Base-by-base conservation (phyloP, 2,329 filamentous ascomycete genomes). In the Cercospora zeae-maydis region DNA sequence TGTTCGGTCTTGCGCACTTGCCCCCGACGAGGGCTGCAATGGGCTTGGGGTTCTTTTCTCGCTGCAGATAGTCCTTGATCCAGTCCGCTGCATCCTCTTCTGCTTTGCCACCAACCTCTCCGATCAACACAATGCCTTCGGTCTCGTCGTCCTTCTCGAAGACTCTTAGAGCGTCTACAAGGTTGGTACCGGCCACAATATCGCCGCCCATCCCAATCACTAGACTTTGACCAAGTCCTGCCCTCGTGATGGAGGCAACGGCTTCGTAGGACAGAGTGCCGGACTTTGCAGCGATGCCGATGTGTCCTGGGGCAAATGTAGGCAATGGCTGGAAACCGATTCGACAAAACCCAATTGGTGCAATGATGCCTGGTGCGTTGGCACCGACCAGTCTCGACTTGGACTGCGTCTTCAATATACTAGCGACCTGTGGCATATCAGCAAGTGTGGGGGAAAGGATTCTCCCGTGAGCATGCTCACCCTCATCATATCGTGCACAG, bases 291-390 rank as follows among this genome's bases (percentile, higher is more conserved):
- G 91, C 84, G 59, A 93, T 90, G 1, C 89, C 90, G 21, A 93
- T 80, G 61, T 84, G 83, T 0, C 89, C 90, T 0, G 85, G 83
- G 62, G 81, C 79, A 71, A 92, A 93, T 62, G 87, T 91, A 0
- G 88, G 84, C 11, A 93, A 78, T 4, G 90, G 90, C 74, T 92
- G 89, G 72, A 93, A 92, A 0, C 90, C 90, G 72, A 89, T 86
- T 49, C 86, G 81, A 69, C 90, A 93, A 69, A 82, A 84, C 2
- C 86, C 87, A 21, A 87, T 83, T 0, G 89, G 87, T 3, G 88
- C 89, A 61, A 93, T 91, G 65, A 93, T 92, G 0, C 90, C 90
- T 0, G 90, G 89, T 19, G 88, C 89, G 73, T 93, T 93, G n/a
- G 90, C 88, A 1, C 90, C 90, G 0, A 93, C 88, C 0, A 93